Evolutionary conservation across 768 basidiomycete genomes (phyloP), one percentile per base, ranked within the genome.

Genomic region (Rhizopogon vulgaris): DNA sequence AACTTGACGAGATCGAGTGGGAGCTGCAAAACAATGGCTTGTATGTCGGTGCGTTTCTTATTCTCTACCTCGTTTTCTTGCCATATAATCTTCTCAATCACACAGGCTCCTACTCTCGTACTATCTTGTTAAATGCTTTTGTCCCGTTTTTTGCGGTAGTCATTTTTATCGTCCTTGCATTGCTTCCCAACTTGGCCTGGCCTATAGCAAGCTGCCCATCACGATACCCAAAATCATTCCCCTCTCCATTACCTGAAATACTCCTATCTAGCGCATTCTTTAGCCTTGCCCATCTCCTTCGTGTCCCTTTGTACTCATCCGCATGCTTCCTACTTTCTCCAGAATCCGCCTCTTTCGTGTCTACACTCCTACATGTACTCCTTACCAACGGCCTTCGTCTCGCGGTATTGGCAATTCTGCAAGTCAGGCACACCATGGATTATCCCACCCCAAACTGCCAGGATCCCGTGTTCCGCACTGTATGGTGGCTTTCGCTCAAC

Each of bases 401-500:
- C 41, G 67, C 78, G 18, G 70, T 79, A 12, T 67, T 85, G 41
- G 75, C 78, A 12, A 63, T 84, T 52, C 73, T 84, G 14, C 71
- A 74, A 36, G 72, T 83, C 43, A 75, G 76, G 32, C 72, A 74
- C 46, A 68, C 74, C 54, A 69, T 73, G 59, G 59, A 61, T 27
- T 61, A 62, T 53, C 63, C 73, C 45, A 69, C 65, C 30, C 76
- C 83, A 38, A 81, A 78, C 7, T 84, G 79, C 73, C 70, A 66
- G 51, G 74, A 83, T 55, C 60, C 71, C 1, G 78, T 80, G 3
- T 92, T 92, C 70, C 63, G 68, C 18, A 74, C 79, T 28, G 79
- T 86, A 3, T 90, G 89, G 87, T 88, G 84, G 83, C 69, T 88
- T 36, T 84, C 85, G 2, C 71, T 91, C 2, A 84, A 86, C 11